Base-by-base conservation (phyloP, 2,329 filamentous ascomycete species). In the Xylariaceae sp. region DNA sequence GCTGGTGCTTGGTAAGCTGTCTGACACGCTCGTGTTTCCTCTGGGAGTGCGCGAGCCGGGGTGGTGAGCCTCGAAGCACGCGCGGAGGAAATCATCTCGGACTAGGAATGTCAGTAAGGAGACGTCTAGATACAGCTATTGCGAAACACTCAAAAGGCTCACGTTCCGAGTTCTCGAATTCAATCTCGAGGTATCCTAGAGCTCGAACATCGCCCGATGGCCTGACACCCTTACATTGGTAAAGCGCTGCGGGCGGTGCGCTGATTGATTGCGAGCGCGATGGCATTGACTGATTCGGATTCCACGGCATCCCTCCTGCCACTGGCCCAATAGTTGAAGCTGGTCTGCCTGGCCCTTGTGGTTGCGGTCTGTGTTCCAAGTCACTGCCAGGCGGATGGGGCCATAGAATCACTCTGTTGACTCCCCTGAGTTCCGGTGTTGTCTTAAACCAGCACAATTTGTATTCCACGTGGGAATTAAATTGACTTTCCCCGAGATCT, bases 391-490 rank as follows among this genome's bases (percentile, higher is more conserved):
- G 51, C 3, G 61, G 61, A 19, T 64, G 59, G 12, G 57, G 29
- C 23, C 52, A 48, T 26, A 67, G 19, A 37, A 61, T 46, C n/a
- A 66, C 21, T 19, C 56, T 60, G 3, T 41, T 57, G 2, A 62
- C 61, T 9, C 57, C 61, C 54, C 49, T 62, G 9, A 64, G 44
- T 41, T 66, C 64, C 10, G 60, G 57, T 3, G 52, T 51, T 19
- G 48, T 58, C 51, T 54, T 61, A 40, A 67, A 67, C 64, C 65
- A 67, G 14, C 65, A 60, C 20, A 66, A 63, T 14, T 46, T 47
- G n/a, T 61, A 66, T 20, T 67, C 65, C 16, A 59, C 54, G n/a
- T 67, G 62, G 48, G 54, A 50, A 18, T 52, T 58, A 3, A 29
- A 18, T 20, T 53, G 53, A 20, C 43, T 44, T 14, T 50, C 41